Evolutionary conservation across 352 stramenopile genomes (phyloP).

Genomic region (Vaucheria bursata): DNA sequence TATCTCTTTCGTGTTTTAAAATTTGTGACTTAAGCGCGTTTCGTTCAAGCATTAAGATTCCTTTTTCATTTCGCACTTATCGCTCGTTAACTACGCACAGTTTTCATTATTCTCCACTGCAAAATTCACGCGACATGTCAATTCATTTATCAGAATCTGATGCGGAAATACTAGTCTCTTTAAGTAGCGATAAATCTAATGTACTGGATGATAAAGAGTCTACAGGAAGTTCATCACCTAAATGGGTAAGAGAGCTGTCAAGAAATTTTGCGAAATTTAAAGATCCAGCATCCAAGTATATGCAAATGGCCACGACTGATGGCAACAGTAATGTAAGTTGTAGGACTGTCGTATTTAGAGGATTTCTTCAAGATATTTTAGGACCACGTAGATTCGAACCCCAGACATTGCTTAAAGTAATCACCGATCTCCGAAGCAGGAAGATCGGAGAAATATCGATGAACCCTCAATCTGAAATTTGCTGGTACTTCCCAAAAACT

Average conservation of each 20-base stretch:
- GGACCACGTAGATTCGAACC: background rate
- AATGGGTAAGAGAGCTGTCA: background rate
- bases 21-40: too few relatives aligned
- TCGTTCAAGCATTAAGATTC: too few relatives aligned
- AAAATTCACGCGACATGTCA: too few relatives aligned
- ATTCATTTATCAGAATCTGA: too few relatives aligned
- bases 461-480: background rate
- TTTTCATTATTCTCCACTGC: too few relatives aligned
- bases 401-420: background rate
- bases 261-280: background rate
- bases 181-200: too few relatives aligned
- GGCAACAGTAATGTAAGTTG: background rate
- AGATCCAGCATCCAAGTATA: slow-evolving; percentile 10
- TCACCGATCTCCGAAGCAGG: slow-evolving; percentile 1
- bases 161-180: too few relatives aligned
- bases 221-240: too few relatives aligned
- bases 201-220: too few relatives aligned
- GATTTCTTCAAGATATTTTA: background rate
- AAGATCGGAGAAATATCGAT: background rate
- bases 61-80: too few relatives aligned
- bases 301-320: background rate
- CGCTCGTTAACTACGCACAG: too few relatives aligned
- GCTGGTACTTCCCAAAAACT: slow-evolving; percentile 1
- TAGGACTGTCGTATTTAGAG: background rate
- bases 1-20: too few relatives aligned